phyloP scores from a whole-genome alignment of 441 rosid genomes.

The Mallotus repandus region DNA sequence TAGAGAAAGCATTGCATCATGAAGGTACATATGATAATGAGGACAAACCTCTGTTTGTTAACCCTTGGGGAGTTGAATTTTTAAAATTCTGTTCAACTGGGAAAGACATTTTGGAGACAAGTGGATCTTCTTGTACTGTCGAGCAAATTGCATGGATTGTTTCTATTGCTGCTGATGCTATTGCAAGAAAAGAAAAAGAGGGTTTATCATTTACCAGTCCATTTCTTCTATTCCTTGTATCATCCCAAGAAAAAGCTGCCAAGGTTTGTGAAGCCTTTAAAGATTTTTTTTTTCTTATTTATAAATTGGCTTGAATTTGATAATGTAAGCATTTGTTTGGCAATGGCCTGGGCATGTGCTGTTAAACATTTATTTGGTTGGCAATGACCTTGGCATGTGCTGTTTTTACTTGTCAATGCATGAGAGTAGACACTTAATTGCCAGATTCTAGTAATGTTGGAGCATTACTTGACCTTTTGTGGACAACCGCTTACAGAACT shows the following conservation, averaged over 20 bases:
- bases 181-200: conserved; percentile 68
- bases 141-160: conserved; percentile 87
- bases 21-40: conserved; percentile 33
- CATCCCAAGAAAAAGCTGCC: conserved; percentile 75
- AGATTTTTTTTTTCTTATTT: neutral
- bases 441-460: too few species aligned
- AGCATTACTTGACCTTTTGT: neutral
- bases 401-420: neutral
- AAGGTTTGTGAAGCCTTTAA: conserved; percentile 43
- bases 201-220: conserved; percentile 49
- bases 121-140: conserved; percentile 50
- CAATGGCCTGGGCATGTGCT: neutral
- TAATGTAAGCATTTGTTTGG: neutral
- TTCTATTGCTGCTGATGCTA: conserved; percentile 70
- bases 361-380: neutral
- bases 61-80: conserved; percentile 81
- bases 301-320: neutral
- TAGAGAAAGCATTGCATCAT: conserved; percentile 47
- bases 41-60: conserved; percentile 49
- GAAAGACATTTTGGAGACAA: conserved; percentile 58
- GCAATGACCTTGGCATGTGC: neutral
- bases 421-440: neutral
- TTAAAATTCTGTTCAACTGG: conserved; percentile 59
- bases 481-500: neutral
- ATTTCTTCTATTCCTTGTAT: conserved; percentile 75